These are phyloP conservation scores for Clathrospora elynae DNA, from an alignment of 2,329 filamentous ascomycete species.

Conservation along the genomic window DNA sequence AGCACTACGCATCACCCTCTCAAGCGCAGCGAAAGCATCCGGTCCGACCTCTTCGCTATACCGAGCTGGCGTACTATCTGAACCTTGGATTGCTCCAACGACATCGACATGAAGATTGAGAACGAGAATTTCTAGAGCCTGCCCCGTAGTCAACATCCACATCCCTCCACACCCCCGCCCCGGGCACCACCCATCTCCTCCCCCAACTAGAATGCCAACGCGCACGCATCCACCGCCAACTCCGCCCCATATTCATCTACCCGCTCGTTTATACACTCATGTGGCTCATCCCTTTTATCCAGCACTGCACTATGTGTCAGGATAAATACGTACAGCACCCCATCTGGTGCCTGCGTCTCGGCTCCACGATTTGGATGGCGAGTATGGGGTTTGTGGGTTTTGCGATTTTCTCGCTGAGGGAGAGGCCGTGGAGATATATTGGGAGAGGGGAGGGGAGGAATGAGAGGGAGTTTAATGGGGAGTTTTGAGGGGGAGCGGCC, in stretches of 20 bases:
- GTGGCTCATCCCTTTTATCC: slow-evolving; percentile 73
- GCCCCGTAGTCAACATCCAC: no score
- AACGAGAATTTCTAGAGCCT: no score
- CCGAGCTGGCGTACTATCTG: slow-evolving; percentile 11
- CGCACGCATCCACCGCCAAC: slow-evolving; percentile 67
- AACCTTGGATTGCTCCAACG: not conserved
- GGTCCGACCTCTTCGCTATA: slow-evolving; percentile 13
- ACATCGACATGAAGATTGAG: no score
- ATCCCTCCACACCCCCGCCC: not conserved
- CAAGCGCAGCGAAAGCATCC: not conserved
- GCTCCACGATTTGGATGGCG: slow-evolving; percentile 63
- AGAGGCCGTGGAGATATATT: slow-evolving; percentile 72
- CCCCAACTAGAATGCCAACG: slow-evolving; percentile 45
- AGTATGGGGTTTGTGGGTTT: slow-evolving; percentile 72
- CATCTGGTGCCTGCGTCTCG: slow-evolving; percentile 62
- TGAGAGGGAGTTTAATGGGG: slow-evolving; percentile 27
- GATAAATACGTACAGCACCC: slow-evolving; percentile 57
- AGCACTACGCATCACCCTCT: slow-evolving; percentile 3
- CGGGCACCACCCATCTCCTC: not conserved
- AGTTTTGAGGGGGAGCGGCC: slow-evolving; percentile 45
- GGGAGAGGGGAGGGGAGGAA: slow-evolving; percentile 49
- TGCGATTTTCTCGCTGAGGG: slow-evolving; percentile 69
- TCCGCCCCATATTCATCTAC: slow-evolving; percentile 76
- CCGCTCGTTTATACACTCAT: slow-evolving; percentile 72
- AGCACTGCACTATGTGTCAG: slow-evolving; percentile 65